Conservation (phyloP, 345 rosid species). For the Acer campestre region DNA sequence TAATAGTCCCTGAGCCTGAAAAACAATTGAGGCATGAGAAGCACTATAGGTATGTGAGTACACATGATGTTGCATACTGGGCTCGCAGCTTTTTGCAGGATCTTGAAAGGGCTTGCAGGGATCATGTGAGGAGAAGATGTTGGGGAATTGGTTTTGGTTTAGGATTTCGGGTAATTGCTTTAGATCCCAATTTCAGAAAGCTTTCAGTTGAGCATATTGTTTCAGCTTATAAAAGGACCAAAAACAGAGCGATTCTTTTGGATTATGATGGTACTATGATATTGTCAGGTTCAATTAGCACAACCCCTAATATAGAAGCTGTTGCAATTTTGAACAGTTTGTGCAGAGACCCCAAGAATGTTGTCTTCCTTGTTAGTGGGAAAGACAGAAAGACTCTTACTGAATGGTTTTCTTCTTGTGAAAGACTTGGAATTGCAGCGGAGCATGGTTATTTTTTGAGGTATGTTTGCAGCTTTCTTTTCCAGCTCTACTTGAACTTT, state of each 20-base stretch:
- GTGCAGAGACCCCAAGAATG: conserved; percentile 75
- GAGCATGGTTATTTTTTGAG: conserved; percentile 87
- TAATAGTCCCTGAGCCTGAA: conserved; percentile 66
- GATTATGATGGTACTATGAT: conserved; percentile 89
- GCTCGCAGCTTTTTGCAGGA: conserved; percentile 92
- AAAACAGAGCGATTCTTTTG: conserved; percentile 78
- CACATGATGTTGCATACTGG: conserved; percentile 97
- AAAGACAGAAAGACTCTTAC: conserved; percentile 68
- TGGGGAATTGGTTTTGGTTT: conserved; percentile 98
- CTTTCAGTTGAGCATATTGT: conserved; percentile 86
- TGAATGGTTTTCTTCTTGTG: conserved; percentile 78
- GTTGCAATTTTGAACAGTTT: conserved; percentile 63
- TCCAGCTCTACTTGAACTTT: background rate
- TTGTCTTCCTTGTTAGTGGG: conserved; percentile 84
- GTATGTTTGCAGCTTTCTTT: conserved; percentile 36
- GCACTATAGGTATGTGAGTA: conserved; percentile 86
- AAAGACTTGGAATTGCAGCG: conserved; percentile 81
- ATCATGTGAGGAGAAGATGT: conserved; percentile 79
- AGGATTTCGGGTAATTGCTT: conserved; percentile 82
- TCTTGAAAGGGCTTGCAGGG: conserved; percentile 85
- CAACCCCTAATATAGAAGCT: conserved; percentile 54
- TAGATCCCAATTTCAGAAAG: conserved; percentile 91
- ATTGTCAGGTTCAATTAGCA: conserved; percentile 56
- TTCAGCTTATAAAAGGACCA: conserved; percentile 85
- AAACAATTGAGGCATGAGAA: conserved; percentile 92